phyloP scores from a whole-genome alignment of 345 rosid species.

The Eucalyptus tenuipes region DNA sequence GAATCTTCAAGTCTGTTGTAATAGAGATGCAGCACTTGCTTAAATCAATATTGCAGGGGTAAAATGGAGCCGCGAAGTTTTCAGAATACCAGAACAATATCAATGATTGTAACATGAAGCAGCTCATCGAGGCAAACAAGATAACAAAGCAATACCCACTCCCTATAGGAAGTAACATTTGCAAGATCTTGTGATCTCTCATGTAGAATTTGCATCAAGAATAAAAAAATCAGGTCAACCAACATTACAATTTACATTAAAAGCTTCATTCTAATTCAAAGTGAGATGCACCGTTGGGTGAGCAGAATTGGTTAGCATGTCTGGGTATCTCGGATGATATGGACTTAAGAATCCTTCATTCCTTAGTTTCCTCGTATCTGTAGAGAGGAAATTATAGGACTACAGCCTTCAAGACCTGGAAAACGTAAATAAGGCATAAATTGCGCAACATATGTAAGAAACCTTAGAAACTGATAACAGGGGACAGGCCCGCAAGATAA shows the following conservation, averaged over 20 bases:
- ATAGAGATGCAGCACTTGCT: not conserved
- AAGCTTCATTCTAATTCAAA: not conserved
- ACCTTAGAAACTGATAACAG: not conserved
- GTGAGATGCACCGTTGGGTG: constrained; percentile 67
- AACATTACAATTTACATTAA: not conserved
- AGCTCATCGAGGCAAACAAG: constrained; percentile 98
- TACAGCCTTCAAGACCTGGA: constrained; percentile 96
- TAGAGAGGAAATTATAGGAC: constrained; percentile 89
- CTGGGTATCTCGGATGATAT: constrained; percentile 95
- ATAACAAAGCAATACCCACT: constrained; percentile 96
- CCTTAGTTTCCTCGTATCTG: constrained; percentile 90
- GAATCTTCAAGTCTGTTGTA: not conserved
- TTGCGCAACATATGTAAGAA: not conserved
- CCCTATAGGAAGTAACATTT: constrained; percentile 89
- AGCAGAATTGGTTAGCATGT: constrained; percentile 94
- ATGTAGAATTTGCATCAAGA: not conserved
- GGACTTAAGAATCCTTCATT: constrained; percentile 96
- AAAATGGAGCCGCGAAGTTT: not conserved
- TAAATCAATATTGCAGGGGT: not conserved
- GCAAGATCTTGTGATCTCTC: constrained; percentile 98
- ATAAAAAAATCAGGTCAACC: not conserved
- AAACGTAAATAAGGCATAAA: not conserved
- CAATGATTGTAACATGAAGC: constrained; percentile 95
- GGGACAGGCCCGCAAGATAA: not conserved
- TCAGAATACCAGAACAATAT: constrained; percentile 71